Percentiles rank a stretch among this genome's conserved stretches.
phyloP scores from a whole-genome alignment of 371 early-diverging fungal genomes.

The Scutellospora calospora region DNA sequence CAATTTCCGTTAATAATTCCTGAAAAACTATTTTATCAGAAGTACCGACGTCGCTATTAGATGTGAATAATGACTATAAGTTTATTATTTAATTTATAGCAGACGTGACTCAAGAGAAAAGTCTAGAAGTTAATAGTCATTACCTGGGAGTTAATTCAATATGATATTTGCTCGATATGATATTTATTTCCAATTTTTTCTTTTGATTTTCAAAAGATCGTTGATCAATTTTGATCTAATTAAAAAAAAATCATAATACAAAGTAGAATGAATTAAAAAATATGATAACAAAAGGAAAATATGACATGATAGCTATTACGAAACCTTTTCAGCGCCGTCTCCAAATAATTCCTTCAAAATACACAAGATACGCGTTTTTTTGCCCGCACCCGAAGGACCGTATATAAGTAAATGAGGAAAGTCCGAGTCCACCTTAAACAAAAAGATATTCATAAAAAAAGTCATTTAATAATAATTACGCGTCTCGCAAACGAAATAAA shows the following conservation, averaged over 20 bases:
- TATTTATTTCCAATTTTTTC: constrained; percentile 83
- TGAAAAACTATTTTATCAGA: constrained; percentile 97
- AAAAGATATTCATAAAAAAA: neutral
- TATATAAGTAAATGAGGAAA: constrained; percentile 97
- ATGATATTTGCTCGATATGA: constrained; percentile 93
- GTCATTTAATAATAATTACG: neutral
- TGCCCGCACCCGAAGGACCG: constrained; percentile 98
- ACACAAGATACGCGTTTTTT: constrained; percentile 94
- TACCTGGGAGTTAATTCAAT: constrained; percentile 93
- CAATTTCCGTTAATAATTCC: constrained; percentile 97
- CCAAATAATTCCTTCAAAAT: constrained; percentile 90
- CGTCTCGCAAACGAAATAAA: neutral
- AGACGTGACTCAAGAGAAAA: too few relatives aligned
- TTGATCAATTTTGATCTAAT: constrained; percentile 88
- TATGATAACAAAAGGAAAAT: neutral
- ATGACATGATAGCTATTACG: neutral
- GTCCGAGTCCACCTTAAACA: constrained; percentile 71
- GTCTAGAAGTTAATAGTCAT: neutral
- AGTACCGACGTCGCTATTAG: constrained; percentile 85
- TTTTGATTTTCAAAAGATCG: constrained; percentile 85
- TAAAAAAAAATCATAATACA: neutral
- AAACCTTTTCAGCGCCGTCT: constrained; percentile 91
- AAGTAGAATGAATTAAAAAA: neutral
- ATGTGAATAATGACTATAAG: too few relatives aligned
- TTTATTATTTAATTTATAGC: too few relatives aligned